These are phyloP conservation scores for Ceratocystiopsis sp. DNA, from an alignment of 2,329 filamentous ascomycete genomes.

Conservation along the genomic window DNA sequence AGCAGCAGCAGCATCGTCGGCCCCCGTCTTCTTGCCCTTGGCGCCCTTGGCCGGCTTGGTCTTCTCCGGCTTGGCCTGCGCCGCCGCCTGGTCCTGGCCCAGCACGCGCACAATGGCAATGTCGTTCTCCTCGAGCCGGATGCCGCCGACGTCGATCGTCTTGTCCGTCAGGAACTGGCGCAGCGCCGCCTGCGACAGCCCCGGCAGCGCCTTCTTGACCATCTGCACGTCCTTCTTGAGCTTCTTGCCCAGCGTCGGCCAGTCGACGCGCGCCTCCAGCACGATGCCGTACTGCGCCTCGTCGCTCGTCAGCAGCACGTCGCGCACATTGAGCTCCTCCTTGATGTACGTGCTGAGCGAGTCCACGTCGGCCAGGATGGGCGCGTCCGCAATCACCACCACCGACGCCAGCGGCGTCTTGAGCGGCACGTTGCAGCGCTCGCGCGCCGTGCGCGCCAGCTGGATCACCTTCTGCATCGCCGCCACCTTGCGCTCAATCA, in stretches of 20 bases:
- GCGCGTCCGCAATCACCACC: slow-evolving; percentile 70
- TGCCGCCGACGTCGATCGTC: slow-evolving; percentile 69
- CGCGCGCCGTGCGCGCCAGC: slow-evolving; percentile 68
- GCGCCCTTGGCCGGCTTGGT: slow-evolving; percentile 38
- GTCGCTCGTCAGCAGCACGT: slow-evolving; percentile 68
- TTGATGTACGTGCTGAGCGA: slow-evolving; percentile 76
- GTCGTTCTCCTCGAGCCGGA: slow-evolving; percentile 66
- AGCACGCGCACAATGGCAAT: slow-evolving; percentile 67
- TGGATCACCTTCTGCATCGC: slow-evolving; percentile 96
- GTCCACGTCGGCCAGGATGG: slow-evolving; percentile 74
- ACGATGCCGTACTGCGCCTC: slow-evolving; percentile 85
- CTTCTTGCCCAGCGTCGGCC: slow-evolving; percentile 91
- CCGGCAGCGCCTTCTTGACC: slow-evolving; percentile 79
- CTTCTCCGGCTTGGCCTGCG: slow-evolving; percentile 37
- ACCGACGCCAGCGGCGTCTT: slow-evolving; percentile 86
- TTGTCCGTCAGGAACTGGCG: slow-evolving; percentile 59
- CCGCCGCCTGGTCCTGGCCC: slow-evolving; percentile 38
- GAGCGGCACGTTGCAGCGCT: slow-evolving; percentile 66
- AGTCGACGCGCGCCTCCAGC: slow-evolving; percentile 80
- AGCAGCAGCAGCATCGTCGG: slow-evolving; percentile 29
- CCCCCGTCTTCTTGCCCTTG: slow-evolving; percentile 16
- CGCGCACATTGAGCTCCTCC: slow-evolving; percentile 81
- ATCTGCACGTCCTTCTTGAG: slow-evolving; percentile 85
- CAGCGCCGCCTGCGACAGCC: slow-evolving; percentile 62
- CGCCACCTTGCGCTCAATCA: slow-evolving; percentile 69